Base-by-base conservation (phyloP, 139 green algal species). In the Picochlorum sp. region DNA sequence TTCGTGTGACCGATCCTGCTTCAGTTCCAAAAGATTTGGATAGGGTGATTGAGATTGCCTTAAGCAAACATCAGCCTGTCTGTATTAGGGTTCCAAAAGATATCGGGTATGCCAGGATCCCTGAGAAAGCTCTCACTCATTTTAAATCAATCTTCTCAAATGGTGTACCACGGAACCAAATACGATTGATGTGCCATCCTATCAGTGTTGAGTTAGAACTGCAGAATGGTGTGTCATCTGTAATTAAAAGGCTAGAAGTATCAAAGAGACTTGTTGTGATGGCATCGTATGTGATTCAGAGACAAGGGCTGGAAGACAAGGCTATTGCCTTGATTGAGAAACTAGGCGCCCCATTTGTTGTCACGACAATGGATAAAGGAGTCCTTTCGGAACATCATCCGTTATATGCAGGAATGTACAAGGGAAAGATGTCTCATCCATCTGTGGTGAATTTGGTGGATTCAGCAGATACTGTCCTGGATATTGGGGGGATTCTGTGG, bases 341-440 rank as follows among this genome's bases (percentile, higher is more conserved):
- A 30, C 20, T 52, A 15, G 21, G 21, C 3, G 21, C 13, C 13
- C n/a, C n/a, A 52, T 65, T 54, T 57, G 58, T 26, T 30, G 15
- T 30, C 15, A 65, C 21, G 14, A 18, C 20, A 7, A 55, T 65
- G 41, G 58, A 65, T 52, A 65, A 65, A 23, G 58, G 41, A 30
- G 21, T 21, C n/a, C 41, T 65, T 59, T 21, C 58, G 15, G 58
- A 65, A 52, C 13, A 59, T 51, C 58, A 65, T 52, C 24, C 58
- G 6, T 8, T 18, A 8, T 65, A 57, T 30, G 13, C 57, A 18
- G 58, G 58, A n/a, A n/a, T 65, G 58, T 65, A 55, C 21, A 34
- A 30, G 41, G 58, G 58, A 26, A 23, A 26, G n/a, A n/a, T 21
- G 13, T 65, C 58, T 31, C 13, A 24, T 30, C 20, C 20, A 11